Evolutionary conservation across 2,329 filamentous ascomycete genomes (phyloP).

Genomic region (Penicillium decumbens): DNA sequence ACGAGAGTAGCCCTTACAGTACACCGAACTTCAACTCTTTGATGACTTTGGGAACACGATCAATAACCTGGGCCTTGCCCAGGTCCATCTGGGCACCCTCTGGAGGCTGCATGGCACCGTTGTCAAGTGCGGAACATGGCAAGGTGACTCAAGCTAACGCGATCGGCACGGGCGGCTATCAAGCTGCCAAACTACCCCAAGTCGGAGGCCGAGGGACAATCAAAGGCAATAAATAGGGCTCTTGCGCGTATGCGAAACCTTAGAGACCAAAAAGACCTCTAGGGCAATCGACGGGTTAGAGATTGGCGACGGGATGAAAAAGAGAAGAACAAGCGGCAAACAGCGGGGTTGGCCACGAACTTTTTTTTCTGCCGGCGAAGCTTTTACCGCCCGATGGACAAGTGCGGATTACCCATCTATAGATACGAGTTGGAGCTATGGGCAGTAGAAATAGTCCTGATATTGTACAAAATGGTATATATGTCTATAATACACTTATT

Average conservation of each 20-base stretch:
- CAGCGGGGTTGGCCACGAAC: conserved; percentile 27
- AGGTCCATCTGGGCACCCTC: conserved; percentile 46
- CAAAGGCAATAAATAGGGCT: not conserved
- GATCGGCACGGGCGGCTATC: conserved; percentile 19
- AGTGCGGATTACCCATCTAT: not conserved
- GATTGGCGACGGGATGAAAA: conserved; percentile 8
- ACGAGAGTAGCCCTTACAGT: conserved; percentile 54
- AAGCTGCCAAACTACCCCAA: conserved; percentile 11
- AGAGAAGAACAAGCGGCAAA: conserved; percentile 11
- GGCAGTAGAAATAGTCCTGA: not conserved
- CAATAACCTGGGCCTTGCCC: conserved; percentile 81
- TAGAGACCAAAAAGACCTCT: not conserved
- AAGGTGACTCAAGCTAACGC: conserved; percentile 27
- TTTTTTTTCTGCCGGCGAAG: conserved; percentile 27
- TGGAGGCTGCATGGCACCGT: conserved; percentile 38
- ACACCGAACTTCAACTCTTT: conserved; percentile 92
- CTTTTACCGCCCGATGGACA: conserved; percentile 11
- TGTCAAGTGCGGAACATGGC: conserved; percentile 38
- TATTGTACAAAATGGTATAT: conserved; percentile 7
- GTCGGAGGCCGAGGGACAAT: not conserved
- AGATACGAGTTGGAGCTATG: not conserved
- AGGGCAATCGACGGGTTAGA: conserved; percentile 1
- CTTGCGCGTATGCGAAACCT: not conserved
- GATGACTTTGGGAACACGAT: conserved; percentile 85
- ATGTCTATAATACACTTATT: conserved; percentile 46